Conservation (phyloP, 1,139 yeast genomes). For the Hemisphaericaspora xylofermentans region DNA sequence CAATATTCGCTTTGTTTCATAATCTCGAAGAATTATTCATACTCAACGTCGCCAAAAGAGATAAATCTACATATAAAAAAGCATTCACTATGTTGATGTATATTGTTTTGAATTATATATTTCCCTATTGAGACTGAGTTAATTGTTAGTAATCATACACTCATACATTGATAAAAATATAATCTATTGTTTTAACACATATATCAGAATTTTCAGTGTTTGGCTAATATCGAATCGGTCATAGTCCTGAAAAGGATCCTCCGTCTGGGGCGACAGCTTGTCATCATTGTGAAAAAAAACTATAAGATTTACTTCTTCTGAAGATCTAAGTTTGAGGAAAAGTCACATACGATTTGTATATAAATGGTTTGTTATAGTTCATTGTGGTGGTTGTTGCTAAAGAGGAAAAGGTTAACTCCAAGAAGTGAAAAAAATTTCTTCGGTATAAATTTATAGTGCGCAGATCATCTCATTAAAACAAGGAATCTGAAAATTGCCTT, state of each 20-base stretch:
- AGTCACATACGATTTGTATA: conserved; percentile 1
- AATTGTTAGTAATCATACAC: not conserved
- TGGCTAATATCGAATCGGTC: conserved; percentile 56
- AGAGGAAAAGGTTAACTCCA: not conserved
- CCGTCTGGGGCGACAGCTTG: conserved; percentile 60
- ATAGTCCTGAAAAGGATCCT: conserved; percentile 57
- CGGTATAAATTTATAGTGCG: no score
- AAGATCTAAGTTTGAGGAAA: not conserved
- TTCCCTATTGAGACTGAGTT: not conserved
- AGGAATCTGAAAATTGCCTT: no score
- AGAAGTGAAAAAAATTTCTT: not conserved
- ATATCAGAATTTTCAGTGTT: conserved; percentile 56
- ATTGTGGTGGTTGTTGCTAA: not conserved
- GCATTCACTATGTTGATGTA: no score
- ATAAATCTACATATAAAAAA: no score
- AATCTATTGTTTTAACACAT: not conserved
- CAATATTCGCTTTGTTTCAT: conserved; percentile 7
- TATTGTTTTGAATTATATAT: no score
- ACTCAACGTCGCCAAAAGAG: no score
- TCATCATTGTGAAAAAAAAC: conserved; percentile 32
- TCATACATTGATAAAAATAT: not conserved
- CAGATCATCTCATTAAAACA: no score
- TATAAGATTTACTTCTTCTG: not conserved
- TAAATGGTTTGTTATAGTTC: not conserved
- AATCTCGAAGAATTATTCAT: no score